Conservation (phyloP, 345 rosid species). For the Microcos paniculata region DNA sequence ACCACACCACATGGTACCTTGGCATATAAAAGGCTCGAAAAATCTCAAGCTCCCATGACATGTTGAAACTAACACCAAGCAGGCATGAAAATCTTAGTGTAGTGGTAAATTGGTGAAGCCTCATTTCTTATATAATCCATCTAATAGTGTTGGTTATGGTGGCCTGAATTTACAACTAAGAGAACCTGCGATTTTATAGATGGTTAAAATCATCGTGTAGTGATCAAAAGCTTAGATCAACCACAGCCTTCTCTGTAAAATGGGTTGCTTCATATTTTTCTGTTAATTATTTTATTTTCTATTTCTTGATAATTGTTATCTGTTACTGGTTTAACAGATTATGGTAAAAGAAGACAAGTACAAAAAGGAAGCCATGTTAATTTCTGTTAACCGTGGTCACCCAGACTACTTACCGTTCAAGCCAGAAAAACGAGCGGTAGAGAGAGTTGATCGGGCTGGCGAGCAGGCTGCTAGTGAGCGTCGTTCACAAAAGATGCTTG, state of each 20-base stretch:
- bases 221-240: neutral
- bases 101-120: neutral
- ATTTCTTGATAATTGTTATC: slow-evolving; percentile 1
- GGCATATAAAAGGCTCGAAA: neutral
- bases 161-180: neutral
- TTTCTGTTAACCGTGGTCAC: slow-evolving; percentile 64
- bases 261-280: neutral
- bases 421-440: slow-evolving; percentile 73
- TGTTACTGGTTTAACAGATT: slow-evolving; percentile 36
- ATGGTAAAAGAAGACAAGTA: slow-evolving; percentile 83
- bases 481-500: slow-evolving; percentile 53
- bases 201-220: neutral
- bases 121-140: neutral
- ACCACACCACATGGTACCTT: neutral
- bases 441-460: slow-evolving; percentile 42
- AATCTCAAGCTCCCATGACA: neutral
- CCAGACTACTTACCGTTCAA: slow-evolving; percentile 69
- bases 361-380: slow-evolving; percentile 71
- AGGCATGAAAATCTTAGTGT: neutral
- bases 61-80: neutral
- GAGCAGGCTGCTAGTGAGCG: slow-evolving; percentile 38
- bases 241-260: slow-evolving; percentile 3
- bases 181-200: neutral
- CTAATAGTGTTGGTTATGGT: neutral
- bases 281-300: slow-evolving; percentile 1